These are phyloP conservation scores for Ogataea wickerhamii DNA, from an alignment of 805 yeast species.

Conservation along the genomic window DNA sequence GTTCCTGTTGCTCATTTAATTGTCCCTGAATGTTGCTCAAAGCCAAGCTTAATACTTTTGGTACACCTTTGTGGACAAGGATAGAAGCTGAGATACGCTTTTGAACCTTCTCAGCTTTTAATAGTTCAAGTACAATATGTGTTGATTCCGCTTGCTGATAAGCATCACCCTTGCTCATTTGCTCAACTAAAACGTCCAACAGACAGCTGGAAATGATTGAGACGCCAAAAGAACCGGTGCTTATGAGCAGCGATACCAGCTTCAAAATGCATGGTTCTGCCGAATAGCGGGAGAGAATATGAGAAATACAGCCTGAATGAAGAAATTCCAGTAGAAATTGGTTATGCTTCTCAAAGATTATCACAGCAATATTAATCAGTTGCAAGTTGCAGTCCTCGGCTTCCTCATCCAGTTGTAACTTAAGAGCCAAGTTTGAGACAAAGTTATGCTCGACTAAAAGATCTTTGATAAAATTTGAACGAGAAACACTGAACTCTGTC, in stretches of 20 bases:
- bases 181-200: conserved; percentile 6
- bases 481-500: neutral
- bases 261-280: conserved; percentile 10
- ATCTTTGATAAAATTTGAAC: conserved; percentile 9
- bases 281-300: conserved; percentile 5
- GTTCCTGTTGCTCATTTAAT: conserved; percentile 12
- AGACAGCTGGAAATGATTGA: conserved; percentile 10
- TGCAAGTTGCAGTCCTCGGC: conserved; percentile 12
- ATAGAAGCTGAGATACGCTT: conserved; percentile 9
- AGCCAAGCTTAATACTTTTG: conserved; percentile 7
- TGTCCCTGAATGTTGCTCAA: conserved; percentile 15
- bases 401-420: conserved; percentile 3
- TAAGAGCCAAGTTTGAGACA: conserved; percentile 8
- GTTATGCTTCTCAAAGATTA: conserved; percentile 11
- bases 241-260: conserved; percentile 9
- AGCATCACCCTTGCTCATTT: conserved; percentile 11
- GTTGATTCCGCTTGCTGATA: conserved; percentile 6
- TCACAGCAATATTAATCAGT: conserved; percentile 13
- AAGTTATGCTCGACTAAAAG: conserved; percentile 11
- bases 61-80: conserved; percentile 6
- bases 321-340: conserved; percentile 16
- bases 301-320: conserved; percentile 16
- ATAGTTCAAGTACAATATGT: conserved; percentile 13
- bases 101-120: conserved; percentile 13
- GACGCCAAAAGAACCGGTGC: conserved; percentile 8